These are phyloP conservation scores for Chytridium lagenaria DNA, from an alignment of 371 early-diverging fungal species.

Conservation along the genomic window DNA sequence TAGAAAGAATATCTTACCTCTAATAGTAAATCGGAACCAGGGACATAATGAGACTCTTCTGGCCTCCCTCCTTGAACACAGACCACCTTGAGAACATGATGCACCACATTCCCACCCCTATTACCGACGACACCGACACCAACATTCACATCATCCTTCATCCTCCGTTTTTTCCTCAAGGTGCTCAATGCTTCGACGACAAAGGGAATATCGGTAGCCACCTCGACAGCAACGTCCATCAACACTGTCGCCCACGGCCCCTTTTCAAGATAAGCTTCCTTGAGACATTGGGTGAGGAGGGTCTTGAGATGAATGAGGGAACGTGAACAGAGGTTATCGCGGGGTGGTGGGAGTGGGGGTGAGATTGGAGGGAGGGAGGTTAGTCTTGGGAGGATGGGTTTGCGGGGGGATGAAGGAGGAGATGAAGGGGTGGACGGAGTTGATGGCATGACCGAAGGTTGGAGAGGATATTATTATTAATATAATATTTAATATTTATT, in stretches of 20 bases:
- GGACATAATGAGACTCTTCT: constrained; percentile 15
- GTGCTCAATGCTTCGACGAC: constrained; percentile 27
- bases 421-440: too few species aligned
- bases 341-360: constrained; percentile 11
- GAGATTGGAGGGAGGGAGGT: background rate
- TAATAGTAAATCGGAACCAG: background rate
- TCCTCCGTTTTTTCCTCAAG: too few species aligned
- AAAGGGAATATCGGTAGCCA: constrained; percentile 36
- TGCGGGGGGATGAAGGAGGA: too few species aligned
- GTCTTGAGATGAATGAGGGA: constrained; percentile 23
- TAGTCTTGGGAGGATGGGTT: too few species aligned
- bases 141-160: too few species aligned
- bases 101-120: background rate
- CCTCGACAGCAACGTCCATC: constrained; percentile 29
- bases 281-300: constrained; percentile 27
- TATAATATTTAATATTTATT: too few species aligned
- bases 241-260: constrained; percentile 33
- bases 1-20: too few species aligned
- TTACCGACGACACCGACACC: too few species aligned
- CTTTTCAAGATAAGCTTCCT: constrained; percentile 27
- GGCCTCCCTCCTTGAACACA: background rate
- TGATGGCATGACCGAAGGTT: too few species aligned
- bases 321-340: constrained; percentile 20
- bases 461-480: too few species aligned
- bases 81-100: background rate